Percentiles rank a stretch among this genome's conserved stretches.
Evolutionary conservation across 805 yeast species (phyloP).

Genomic region (Cyberlindnera galapagoensis): DNA sequence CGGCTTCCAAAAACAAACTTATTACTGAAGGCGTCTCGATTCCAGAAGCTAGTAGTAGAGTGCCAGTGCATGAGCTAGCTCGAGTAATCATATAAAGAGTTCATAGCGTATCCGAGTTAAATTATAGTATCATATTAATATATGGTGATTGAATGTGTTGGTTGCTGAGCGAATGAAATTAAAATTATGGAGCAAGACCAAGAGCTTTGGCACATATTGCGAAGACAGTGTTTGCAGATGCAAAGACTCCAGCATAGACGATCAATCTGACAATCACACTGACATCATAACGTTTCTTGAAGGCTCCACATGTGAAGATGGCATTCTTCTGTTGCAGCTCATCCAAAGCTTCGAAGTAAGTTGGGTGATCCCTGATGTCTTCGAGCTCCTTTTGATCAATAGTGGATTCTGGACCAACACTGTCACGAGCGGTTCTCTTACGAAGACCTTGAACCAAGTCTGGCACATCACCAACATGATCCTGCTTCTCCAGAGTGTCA

Average conservation of each 20-base stretch:
- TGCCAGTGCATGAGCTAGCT: no score
- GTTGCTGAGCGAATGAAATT: no score
- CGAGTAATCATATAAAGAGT: no score
- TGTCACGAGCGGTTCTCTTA: conserved; percentile 10
- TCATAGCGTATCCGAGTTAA: no score
- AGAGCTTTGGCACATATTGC: conserved; percentile 17
- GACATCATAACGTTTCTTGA: conserved; percentile 59
- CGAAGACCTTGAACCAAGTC: conserved; percentile 14
- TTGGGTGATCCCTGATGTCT: conserved; percentile 11
- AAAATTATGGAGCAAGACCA: no score
- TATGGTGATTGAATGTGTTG: no score
- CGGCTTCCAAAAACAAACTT: no score
- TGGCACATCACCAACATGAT: conserved; percentile 16
- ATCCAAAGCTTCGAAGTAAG: conserved; percentile 18
- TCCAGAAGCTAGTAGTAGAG: no score
- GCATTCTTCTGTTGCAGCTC: conserved; percentile 18
- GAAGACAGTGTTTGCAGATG: conserved; percentile 37
- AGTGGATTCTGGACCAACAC: conserved; percentile 21
- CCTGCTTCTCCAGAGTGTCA: conserved; percentile 20
- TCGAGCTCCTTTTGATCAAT: conserved; percentile 22
- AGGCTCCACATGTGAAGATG: conserved; percentile 37
- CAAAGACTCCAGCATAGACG: conserved; percentile 77
- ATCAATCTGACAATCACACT: conserved; percentile 71
- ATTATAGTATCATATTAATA: no score
- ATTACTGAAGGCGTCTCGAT: no score